Evolutionary conservation across 73 alveolate genomes (phyloP), one percentile per base, ranked within the genome.

Genomic region (Symbiodinium pilosum): DNA sequence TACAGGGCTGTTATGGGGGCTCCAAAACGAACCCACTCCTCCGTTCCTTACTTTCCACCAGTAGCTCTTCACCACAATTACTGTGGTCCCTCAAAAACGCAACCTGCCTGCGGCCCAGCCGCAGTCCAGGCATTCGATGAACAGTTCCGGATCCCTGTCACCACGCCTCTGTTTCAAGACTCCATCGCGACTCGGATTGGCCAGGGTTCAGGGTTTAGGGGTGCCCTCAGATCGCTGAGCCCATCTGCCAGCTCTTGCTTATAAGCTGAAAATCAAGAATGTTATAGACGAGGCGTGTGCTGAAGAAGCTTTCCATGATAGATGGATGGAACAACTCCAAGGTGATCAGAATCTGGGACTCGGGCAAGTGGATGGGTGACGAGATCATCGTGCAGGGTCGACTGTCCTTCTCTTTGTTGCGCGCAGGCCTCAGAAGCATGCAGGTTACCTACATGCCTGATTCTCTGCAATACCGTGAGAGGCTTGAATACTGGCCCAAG

Each of bases 341-440:
- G 97, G 97, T 91, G 64, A 81, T 93, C 38, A 77, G 92, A 28
- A 52, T 93, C 68, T 93, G 91, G 92, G 98, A 93, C 43, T 77
- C 91, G 7, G 84, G 64, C 24, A 81, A 93, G 85, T 93, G 98
- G 98, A 39, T 73, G 93, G 36, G 93, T 9, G 98, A 93, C 32
- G 98, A 93, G 85, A 93, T 93, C 98, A 93, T 93, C 64, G 98
- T 93, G 32, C 98, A 93, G 43, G 98, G 98, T 34, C 51, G 98
- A 12, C 42, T 93, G 93, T 93, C 98, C n/a, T 93, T 93, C 68
- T 93, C 98, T 59, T 30, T 81, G 69, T 68, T 93, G 44, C 98
- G 98, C 43, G 32, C 32, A 26, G 12, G 47, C 43, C 85, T 86
- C 81, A 86, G 81, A 24, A 28, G 81, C 34, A 64, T 14, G 14